A percentile compares a stretch with the other conserved stretches of the same genome.
phyloP scores from a whole-genome alignment of 164 flowering plant species.

The Umbellularia californica region DNA sequence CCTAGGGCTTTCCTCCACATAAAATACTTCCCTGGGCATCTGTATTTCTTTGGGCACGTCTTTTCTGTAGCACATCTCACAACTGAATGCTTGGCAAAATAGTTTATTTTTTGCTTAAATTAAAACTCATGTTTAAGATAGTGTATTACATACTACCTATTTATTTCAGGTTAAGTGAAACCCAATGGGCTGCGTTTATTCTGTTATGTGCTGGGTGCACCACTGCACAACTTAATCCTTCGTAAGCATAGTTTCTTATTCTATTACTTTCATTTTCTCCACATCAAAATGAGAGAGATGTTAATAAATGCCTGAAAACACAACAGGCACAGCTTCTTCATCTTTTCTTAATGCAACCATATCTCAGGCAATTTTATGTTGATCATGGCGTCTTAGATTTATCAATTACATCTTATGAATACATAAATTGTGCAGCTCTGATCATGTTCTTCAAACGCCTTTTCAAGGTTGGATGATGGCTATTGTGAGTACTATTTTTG shows the following conservation, averaged over 20 bases:
- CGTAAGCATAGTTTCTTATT: slow-evolving; percentile 40
- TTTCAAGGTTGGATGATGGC: slow-evolving; percentile 97
- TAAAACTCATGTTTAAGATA: too few species aligned
- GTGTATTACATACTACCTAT: background rate
- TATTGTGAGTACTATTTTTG: slow-evolving; percentile 56
- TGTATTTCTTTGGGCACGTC: too few species aligned
- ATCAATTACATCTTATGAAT: slow-evolving; percentile 1
- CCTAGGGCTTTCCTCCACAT: too few species aligned
- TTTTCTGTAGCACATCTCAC: too few species aligned
- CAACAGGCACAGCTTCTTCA: background rate
- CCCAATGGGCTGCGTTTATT: slow-evolving; percentile 97
- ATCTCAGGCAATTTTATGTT: background rate
- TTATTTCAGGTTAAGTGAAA: slow-evolving; percentile 77
- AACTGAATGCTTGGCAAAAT: too few species aligned
- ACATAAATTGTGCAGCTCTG: slow-evolving; percentile 61
- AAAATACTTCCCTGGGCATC: too few species aligned
- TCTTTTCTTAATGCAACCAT: background rate
- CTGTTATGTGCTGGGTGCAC: slow-evolving; percentile 90
- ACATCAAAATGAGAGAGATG: too few species aligned
- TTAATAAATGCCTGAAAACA: background rate
- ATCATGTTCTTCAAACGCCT: slow-evolving; percentile 90
- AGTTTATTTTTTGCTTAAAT: too few species aligned
- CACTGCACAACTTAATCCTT: slow-evolving; percentile 86
- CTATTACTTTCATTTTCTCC: background rate
- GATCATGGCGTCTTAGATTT: background rate